Base-by-base conservation (phyloP, 2,329 filamentous ascomycete genomes). In the Botrytis paeoniae region DNA sequence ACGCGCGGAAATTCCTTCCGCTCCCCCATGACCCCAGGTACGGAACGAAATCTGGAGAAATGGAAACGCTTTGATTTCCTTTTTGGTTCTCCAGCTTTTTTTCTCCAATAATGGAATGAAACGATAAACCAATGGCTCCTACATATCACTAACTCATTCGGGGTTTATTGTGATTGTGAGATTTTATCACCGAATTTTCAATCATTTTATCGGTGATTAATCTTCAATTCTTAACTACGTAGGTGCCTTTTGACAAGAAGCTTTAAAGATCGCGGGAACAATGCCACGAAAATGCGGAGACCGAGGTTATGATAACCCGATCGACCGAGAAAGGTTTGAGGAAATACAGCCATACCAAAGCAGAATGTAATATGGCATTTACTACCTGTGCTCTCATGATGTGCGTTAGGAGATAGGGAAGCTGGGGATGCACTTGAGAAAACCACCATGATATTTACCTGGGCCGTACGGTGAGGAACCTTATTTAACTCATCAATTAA, bases 1-100 rank as follows among this genome's bases (percentile, higher is more conserved):
- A 14, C 32, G 39, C 39, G 62, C 62, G 43, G 62, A n/a, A 32
- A 64, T 64, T 64, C 62, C 62, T 45, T 48, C 62, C 62, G 41
- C 62, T 45, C 12, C 41, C 20, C n/a, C 59, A 25, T 61, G 59
- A 61, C 59, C 59, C n/a, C 61, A 62, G 37, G 8, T 29, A 63
- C 37, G 39, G 14, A 29, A 63, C 37, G n/a, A 29, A 64, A 64
- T 64, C 39, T 64, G 39, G 39, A 64, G 61, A 43, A 43, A 43
- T 45, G 41, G 20, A 64, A 64, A 32, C 61, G 39, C 37, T 43
- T 43, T 63, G 61, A 63, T 43, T 43, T 20, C 48, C 48, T 22
- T 51, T 51, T 51, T 10, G 45, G 20, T 8, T n/a, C n/a, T 63
- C 39, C 25, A 62, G 22, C 22, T 39, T 51, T 51, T 14, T 14